Percentiles rank a stretch among this genome's conserved stretches.
phyloP scores from a whole-genome alignment of 2,329 filamentous ascomycete genomes.

The Pseudocercospora vitis region DNA sequence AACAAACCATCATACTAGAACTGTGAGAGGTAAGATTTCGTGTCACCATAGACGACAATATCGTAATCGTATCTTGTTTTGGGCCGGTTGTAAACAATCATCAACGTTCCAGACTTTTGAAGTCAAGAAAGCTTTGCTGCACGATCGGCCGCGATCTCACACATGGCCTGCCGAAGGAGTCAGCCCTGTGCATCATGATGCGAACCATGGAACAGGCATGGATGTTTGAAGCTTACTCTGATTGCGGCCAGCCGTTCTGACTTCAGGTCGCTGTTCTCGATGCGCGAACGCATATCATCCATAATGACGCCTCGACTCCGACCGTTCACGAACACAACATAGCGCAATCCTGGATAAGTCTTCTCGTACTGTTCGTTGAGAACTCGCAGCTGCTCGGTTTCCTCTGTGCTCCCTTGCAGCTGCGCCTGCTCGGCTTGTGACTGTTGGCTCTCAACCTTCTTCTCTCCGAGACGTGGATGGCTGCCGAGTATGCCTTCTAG shows the following conservation, averaged over 20 bases:
- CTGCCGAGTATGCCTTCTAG: conserved; percentile 74
- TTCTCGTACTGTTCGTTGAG: conserved; percentile 79
- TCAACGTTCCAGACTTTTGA: too few relatives aligned
- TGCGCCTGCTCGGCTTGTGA: conserved; percentile 80
- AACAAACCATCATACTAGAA: too few relatives aligned
- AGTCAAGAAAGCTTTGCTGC: conserved; percentile 60
- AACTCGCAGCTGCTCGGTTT: conserved; percentile 56
- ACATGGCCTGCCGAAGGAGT: conserved; percentile 69
- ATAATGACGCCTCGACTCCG: conserved; percentile 72
- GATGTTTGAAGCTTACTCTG: conserved; percentile 55
- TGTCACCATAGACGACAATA: too few relatives aligned
- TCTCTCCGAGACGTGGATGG: conserved; percentile 80
- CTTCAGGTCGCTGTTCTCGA: conserved; percentile 64
- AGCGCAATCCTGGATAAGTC: conserved; percentile 78
- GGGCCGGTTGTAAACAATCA: too few relatives aligned
- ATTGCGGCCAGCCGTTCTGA: conserved; percentile 73
- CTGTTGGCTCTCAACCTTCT: conserved; percentile 77
- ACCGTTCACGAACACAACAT: conserved; percentile 91
- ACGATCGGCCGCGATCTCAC: conserved; percentile 81
- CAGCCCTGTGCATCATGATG: conserved; percentile 16
- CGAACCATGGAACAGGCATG: conserved; percentile 7
- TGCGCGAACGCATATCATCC: conserved; percentile 75
- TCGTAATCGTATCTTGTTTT: too few relatives aligned
- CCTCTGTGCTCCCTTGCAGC: conserved; percentile 57
- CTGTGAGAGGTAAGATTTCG: too few relatives aligned